These are phyloP conservation scores for Leishmania mexicana DNA, from an alignment of 208 protist genomes.

Conservation along the genomic window DNA sequence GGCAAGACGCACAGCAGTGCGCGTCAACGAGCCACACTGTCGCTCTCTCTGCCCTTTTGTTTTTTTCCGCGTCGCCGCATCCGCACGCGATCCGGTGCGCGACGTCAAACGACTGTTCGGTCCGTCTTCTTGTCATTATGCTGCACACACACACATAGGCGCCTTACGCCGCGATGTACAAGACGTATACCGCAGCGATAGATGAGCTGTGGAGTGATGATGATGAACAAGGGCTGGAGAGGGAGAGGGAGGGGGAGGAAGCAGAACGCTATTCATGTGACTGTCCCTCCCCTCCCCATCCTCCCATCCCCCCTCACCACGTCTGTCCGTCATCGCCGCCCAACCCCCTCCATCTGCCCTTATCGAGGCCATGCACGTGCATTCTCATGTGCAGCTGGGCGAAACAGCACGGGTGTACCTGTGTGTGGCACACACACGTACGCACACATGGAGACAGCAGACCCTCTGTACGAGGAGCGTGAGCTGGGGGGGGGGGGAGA, in stretches of 20 bases:
- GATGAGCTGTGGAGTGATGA: neutral
- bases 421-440: neutral
- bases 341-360: neutral
- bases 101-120: too few species aligned
- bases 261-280: neutral
- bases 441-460: neutral
- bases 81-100: too few species aligned
- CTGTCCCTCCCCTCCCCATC: neutral
- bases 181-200: neutral
- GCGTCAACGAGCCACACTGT: neutral
- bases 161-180: neutral
- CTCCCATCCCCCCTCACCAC: too few species aligned
- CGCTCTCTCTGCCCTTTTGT: neutral
- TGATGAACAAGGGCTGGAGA: neutral
- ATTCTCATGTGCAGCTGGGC: neutral
- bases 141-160: neutral
- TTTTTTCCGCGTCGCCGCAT: neutral
- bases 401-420: neutral
- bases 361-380: neutral
- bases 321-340: neutral
- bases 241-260: neutral
- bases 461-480: neutral
- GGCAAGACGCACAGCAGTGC: neutral
- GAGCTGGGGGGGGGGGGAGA: neutral
- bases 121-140: neutral